Percentiles rank a stretch among this genome's conserved stretches.
phyloP scores from a whole-genome alignment of 495 filamentous ascomycete genomes.

The Lineolata rhizophorae region DNA sequence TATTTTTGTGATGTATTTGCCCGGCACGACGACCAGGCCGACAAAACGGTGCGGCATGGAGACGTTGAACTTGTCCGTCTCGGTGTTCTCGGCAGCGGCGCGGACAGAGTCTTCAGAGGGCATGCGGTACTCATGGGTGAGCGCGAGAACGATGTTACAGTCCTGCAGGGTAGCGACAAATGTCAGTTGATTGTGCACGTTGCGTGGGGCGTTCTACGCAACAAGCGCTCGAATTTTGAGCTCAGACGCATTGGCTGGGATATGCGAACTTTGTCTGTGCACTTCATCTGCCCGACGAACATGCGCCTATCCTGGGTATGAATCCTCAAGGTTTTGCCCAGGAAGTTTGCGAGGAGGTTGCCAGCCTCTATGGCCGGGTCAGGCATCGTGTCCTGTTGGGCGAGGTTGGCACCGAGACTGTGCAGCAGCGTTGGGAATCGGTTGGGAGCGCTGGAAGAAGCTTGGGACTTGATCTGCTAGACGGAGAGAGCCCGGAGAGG shows the following conservation, averaged over 20 bases:
- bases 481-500: no score
- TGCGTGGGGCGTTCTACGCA: conserved; percentile 8
- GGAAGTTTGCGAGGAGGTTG: conserved; percentile 19
- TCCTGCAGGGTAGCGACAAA: conserved; percentile 29
- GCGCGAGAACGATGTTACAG: conserved; percentile 65
- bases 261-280: conserved; percentile 90
- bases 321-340: conserved; percentile 53
- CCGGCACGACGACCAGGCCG: conserved; percentile 78
- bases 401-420: no score
- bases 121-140: conserved; percentile 70
- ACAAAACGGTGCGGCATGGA: conserved; percentile 70
- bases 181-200: background rate
- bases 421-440: no score
- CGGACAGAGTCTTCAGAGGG: conserved; percentile 22
- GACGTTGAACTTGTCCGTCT: conserved; percentile 19
- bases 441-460: no score
- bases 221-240: no score
- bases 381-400: no score
- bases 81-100: conserved; percentile 1
- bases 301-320: conserved; percentile 67
- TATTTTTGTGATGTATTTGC: conserved; percentile 64
- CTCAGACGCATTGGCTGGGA: no score
- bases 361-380: no score
- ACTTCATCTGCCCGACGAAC: conserved; percentile 81
- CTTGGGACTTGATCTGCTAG: no score